A percentile compares a stretch with the other conserved stretches of the same genome.
Evolutionary conservation across 805 yeast species (phyloP).

Genomic region (Candida sonorensis): DNA sequence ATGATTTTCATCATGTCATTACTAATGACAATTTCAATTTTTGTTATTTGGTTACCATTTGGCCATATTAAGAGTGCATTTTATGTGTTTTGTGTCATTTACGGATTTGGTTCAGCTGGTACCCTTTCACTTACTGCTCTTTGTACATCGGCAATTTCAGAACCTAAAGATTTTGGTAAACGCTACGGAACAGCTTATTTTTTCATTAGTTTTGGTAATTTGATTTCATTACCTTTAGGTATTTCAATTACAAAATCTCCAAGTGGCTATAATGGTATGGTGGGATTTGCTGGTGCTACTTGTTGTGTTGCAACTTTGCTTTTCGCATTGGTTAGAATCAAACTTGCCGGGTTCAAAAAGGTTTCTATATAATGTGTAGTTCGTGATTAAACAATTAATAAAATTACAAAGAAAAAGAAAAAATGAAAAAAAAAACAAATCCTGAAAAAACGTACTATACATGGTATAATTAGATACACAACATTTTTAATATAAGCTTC

Average conservation of each 20-base stretch:
- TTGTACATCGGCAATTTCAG: conserved; percentile 61
- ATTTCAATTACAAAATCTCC: conserved; percentile 24
- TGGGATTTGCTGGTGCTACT: conserved; percentile 26
- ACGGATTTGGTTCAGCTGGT: conserved; percentile 57
- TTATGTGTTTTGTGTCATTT: conserved; percentile 44
- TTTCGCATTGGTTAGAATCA: conserved; percentile 16
- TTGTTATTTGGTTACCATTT: conserved; percentile 58
- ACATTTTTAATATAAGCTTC: no score
- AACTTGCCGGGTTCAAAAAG: conserved; percentile 18
- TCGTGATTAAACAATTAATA: no score
- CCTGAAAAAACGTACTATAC: neutral
- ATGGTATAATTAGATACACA: no score
- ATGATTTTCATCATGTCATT: conserved; percentile 30
- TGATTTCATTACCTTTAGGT: conserved; percentile 44
- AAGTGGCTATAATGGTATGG: conserved; percentile 26
- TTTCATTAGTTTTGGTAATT: conserved; percentile 34
- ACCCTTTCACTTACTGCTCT: conserved; percentile 61
- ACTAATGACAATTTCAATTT: conserved; percentile 36
- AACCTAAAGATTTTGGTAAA: conserved; percentile 59
- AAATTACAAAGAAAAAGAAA: neutral
- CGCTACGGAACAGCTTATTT: conserved; percentile 65
- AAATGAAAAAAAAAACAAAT: neutral
- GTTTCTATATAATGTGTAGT: conserved; percentile 5
- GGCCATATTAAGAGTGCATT: conserved; percentile 38
- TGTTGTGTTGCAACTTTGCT: conserved; percentile 16